These are phyloP conservation scores for Thermomucor indicae-seudaticae DNA, from an alignment of 371 early-diverging fungal species.

Conservation along the genomic window DNA sequence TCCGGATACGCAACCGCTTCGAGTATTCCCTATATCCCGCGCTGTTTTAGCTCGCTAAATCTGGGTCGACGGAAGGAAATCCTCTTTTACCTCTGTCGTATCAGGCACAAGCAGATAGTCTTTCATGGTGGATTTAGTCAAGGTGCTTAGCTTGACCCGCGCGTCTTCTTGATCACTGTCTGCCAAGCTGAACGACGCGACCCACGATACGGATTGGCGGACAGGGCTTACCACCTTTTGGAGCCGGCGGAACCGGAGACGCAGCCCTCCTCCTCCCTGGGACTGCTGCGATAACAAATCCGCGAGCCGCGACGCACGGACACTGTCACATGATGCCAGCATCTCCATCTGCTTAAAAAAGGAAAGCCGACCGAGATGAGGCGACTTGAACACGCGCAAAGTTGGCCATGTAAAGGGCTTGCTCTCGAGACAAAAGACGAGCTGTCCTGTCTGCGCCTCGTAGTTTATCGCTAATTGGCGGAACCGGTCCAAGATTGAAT, in stretches of 20 bases:
- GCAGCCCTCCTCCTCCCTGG: background rate
- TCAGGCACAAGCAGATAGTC: conserved; percentile 35
- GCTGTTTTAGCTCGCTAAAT: no score
- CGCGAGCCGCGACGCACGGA: conserved; percentile 17
- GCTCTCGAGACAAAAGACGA: conserved; percentile 18
- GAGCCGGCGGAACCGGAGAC: background rate
- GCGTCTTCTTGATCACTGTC: background rate
- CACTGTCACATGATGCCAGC: conserved; percentile 18
- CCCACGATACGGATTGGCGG: background rate
- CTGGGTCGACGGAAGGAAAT: background rate
- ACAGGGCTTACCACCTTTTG: background rate
- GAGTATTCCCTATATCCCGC: conserved; percentile 31
- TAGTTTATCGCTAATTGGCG: conserved; percentile 9
- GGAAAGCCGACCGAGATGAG: conserved; percentile 22
- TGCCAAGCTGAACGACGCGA: conserved; percentile 6
- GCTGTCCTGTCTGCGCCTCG: background rate
- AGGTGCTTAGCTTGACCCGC: conserved; percentile 4
- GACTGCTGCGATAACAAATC: conserved; percentile 10
- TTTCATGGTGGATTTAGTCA: conserved; percentile 3
- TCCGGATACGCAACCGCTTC: conserved; percentile 27
- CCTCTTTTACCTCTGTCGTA: conserved; percentile 7
- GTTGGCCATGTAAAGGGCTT: conserved; percentile 20
- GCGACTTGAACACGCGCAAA: conserved; percentile 11
- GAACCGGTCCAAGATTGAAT: conserved; percentile 8
- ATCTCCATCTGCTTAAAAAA: conserved; percentile 38